Conservation (phyloP, 768 basidiomycete genomes). For the Mrakia hoshinonis region DNA sequence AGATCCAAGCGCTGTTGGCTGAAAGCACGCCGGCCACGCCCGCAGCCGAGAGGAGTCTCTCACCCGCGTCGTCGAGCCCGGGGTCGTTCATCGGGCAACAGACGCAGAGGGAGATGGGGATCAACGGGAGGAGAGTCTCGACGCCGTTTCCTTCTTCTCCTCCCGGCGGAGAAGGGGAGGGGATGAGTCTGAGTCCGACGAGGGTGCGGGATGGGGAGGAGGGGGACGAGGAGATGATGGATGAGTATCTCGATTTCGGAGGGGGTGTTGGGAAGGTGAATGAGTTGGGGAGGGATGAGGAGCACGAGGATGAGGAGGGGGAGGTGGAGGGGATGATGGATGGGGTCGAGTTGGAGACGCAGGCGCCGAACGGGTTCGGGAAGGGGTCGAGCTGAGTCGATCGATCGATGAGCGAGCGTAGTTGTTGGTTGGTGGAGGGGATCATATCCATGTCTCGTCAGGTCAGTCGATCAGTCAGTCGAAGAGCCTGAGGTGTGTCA, state of each 20-base stretch:
- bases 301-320: background rate
- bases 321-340: background rate
- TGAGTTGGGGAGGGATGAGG: background rate
- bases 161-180: background rate
- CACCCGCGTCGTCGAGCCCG: background rate
- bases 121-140: too few relatives aligned
- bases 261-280: background rate
- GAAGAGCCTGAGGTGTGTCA: too few relatives aligned
- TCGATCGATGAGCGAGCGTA: too few relatives aligned
- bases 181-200: background rate
- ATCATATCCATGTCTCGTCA: too few relatives aligned
- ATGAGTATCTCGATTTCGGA: background rate
- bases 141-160: constrained; percentile 1
- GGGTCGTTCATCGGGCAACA: background rate
- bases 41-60: background rate
- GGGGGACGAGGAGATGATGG: background rate
- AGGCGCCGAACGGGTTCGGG: background rate
- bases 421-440: too few relatives aligned
- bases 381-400: too few relatives aligned
- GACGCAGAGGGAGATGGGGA: background rate
- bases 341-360: background rate
- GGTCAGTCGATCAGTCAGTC: too few relatives aligned
- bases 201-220: background rate
- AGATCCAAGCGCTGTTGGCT: background rate
- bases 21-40: background rate